phyloP scores from a whole-genome alignment of 805 yeast genomes.

The Candida vaughaniae region DNA sequence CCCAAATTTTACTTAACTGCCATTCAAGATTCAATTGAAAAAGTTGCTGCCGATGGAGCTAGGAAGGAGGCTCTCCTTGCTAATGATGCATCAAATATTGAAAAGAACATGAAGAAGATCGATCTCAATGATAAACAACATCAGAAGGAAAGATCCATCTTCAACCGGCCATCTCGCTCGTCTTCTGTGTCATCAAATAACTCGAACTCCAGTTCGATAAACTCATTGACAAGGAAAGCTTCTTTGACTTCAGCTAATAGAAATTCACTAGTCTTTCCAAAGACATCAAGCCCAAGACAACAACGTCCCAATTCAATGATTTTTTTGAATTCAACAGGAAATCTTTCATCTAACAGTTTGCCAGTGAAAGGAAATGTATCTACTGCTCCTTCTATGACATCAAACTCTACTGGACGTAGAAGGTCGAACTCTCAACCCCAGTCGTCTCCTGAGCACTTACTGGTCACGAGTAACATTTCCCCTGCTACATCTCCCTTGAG shows the following conservation, averaged over 20 bases:
- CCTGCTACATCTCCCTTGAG: conserved; percentile 6
- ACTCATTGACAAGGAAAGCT: conserved; percentile 15
- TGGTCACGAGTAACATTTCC: neutral
- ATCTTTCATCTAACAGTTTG: conserved; percentile 3
- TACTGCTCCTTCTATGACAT: conserved; percentile 1
- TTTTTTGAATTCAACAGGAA: conserved; percentile 16
- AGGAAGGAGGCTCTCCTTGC: neutral
- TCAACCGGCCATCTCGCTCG: conserved; percentile 22
- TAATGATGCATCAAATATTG: conserved; percentile 8
- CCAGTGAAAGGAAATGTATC: conserved; percentile 7
- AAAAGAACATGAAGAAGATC: conserved; percentile 15
- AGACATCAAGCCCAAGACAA: conserved; percentile 5
- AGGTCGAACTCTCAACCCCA: conserved; percentile 41
- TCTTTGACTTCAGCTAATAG: conserved; percentile 20
- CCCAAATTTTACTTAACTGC: conserved; percentile 13
- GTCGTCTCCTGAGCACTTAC: conserved; percentile 4
- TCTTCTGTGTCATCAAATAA: conserved; percentile 23
- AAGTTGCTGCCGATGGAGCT: neutral
- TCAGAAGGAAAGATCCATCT: conserved; percentile 2
- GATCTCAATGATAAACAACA: conserved; percentile 14
- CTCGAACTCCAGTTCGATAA: conserved; percentile 15
- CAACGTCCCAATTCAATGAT: conserved; percentile 28
- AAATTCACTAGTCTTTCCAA: conserved; percentile 12
- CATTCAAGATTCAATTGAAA: conserved; percentile 12
- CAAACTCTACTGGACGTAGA: conserved; percentile 17